Evolutionary conservation across 768 basidiomycete genomes (phyloP).

Genomic region (Amanita fuliginea): DNA sequence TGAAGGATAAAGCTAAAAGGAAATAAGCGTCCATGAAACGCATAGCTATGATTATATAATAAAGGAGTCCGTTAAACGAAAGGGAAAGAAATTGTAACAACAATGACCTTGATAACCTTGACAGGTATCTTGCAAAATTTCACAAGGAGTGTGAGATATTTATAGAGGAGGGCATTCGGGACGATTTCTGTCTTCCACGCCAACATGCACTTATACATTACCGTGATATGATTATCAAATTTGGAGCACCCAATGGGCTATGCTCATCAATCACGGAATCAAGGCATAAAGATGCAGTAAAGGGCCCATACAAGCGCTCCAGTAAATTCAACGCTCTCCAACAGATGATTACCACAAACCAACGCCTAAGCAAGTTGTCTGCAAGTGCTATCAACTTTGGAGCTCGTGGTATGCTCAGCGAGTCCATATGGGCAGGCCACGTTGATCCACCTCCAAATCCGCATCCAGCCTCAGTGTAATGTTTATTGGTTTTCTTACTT

Average conservation of each 20-base stretch:
- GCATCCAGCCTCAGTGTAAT: too few species aligned
- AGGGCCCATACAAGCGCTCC: slow-evolving; percentile 16
- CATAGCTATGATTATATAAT: too few species aligned
- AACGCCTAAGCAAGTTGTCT: neutral
- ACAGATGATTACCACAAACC: neutral
- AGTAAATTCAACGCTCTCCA: neutral
- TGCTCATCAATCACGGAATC: slow-evolving; percentile 25
- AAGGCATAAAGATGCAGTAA: slow-evolving; percentile 24
- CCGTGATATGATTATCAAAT: slow-evolving; percentile 11
- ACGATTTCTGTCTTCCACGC: slow-evolving; percentile 15
- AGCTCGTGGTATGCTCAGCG: neutral
- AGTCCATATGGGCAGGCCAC: too few species aligned
- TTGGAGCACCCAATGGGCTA: slow-evolving; percentile 23
- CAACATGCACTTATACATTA: slow-evolving; percentile 25
- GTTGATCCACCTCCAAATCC: neutral
- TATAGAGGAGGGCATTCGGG: slow-evolving; percentile 5
- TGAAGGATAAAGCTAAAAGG: too few species aligned
- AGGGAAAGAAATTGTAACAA: too few species aligned
- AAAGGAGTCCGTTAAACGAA: too few species aligned
- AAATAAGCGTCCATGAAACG: too few species aligned
- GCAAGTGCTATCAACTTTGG: neutral
- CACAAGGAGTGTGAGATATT: slow-evolving; percentile 14
- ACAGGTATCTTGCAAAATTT: slow-evolving; percentile 11
- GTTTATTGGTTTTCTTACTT: too few species aligned
- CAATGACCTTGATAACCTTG: slow-evolving; percentile 10